Evolutionary conservation across 805 yeast species (phyloP).

Genomic region (Kazachstania viticola): DNA sequence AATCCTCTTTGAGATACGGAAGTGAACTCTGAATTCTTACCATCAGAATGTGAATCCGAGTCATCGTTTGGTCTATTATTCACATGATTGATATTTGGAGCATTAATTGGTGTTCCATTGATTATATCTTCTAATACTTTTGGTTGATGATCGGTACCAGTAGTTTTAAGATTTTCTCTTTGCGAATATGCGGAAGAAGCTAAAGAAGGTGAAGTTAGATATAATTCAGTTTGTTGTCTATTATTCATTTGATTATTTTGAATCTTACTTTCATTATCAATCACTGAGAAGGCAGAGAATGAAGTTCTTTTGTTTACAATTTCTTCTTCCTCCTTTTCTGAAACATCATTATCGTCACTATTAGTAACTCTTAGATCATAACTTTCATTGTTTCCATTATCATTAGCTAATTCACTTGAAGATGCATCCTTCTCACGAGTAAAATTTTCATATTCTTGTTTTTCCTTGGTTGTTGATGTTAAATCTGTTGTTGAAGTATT

Average conservation of each 20-base stretch:
- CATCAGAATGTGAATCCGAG: slow-evolving; percentile 9
- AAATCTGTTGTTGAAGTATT: slow-evolving; percentile 8
- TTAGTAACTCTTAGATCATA: too few relatives aligned
- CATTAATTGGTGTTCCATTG: too few relatives aligned
- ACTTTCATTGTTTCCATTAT: background rate
- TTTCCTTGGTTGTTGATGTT: slow-evolving; percentile 3
- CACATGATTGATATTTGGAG: background rate
- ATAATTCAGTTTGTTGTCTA: slow-evolving; percentile 1
- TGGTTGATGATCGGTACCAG: slow-evolving; percentile 7
- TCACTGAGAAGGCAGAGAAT: slow-evolving; percentile 15
- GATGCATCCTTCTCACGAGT: slow-evolving; percentile 1
- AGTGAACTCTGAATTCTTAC: slow-evolving; percentile 53
- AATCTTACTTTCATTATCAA: slow-evolving; percentile 7
- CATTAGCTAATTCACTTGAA: slow-evolving; percentile 1
- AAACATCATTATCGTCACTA: slow-evolving; percentile 2
- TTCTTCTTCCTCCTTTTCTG: slow-evolving; percentile 3
- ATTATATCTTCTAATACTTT: slow-evolving; percentile 18
- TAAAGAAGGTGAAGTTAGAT: slow-evolving; percentile 9
- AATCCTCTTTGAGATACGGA: slow-evolving; percentile 69
- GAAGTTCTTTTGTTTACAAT: too few relatives aligned
- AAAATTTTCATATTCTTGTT: slow-evolving; percentile 2
- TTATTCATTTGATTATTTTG: background rate
- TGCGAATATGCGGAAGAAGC: slow-evolving; percentile 15
- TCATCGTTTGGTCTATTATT: slow-evolving; percentile 2
- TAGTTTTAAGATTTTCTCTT: slow-evolving; percentile 7